Conservation (phyloP, 1,284 basidiomycete species). For the Cutaneotrichosporon curvatum region DNA sequence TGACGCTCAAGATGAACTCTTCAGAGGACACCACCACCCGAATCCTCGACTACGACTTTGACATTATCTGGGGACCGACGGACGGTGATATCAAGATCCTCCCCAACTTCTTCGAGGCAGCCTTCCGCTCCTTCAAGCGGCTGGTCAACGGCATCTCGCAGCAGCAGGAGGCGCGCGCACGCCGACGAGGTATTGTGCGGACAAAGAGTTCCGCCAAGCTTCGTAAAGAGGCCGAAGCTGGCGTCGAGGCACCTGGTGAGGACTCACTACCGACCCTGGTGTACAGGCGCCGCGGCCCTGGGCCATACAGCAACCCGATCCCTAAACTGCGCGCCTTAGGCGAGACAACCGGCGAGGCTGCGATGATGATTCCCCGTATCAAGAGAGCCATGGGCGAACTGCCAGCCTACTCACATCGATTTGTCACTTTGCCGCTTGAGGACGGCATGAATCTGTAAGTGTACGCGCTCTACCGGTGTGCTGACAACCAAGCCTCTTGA, state of each 20-base stretch:
- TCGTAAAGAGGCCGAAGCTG: conserved; percentile 1
- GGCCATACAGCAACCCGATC: conserved; percentile 24
- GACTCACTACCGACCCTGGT: conserved; percentile 4
- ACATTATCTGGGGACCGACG: conserved; percentile 35
- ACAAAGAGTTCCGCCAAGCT: conserved; percentile 1
- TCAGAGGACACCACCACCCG: conserved; percentile 23
- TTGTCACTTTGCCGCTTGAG: conserved; percentile 72
- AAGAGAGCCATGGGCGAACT: conserved; percentile 72
- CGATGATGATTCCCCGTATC: conserved; percentile 63
- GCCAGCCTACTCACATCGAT: conserved; percentile 78
- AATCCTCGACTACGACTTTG: conserved; percentile 37
- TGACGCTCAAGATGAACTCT: conserved; percentile 39
- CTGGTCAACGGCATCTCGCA: conserved; percentile 34
- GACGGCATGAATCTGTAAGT: conserved; percentile 68
- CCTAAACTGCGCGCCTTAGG: conserved; percentile 72
- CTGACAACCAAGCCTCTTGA: conserved; percentile 50
- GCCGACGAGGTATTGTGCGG: conserved; percentile 22
- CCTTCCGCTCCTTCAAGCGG: conserved; percentile 28
- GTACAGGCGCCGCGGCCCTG: conserved; percentile 17
- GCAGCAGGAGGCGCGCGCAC: conserved; percentile 28
- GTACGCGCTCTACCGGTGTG: neutral
- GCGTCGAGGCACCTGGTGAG: neutral
- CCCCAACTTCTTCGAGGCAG: conserved; percentile 37
- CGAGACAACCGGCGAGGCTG: conserved; percentile 77
- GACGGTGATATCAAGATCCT: conserved; percentile 38